phyloP scores from a whole-genome alignment of 2,329 filamentous ascomycete genomes.

The Septoria petroselini region DNA sequence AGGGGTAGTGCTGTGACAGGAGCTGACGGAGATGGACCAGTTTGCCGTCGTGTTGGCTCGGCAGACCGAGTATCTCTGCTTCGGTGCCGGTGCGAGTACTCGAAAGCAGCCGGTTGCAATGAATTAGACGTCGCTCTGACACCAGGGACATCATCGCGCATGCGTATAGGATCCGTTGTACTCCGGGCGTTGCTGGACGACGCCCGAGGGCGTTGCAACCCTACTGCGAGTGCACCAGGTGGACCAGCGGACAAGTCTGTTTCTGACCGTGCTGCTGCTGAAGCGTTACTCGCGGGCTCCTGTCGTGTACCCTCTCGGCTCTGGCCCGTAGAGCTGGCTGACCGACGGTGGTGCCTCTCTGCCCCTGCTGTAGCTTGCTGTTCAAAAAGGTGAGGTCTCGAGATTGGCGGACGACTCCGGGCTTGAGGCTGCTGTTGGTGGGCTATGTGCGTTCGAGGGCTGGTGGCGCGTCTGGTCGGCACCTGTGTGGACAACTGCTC shows the following conservation, averaged over 20 bases:
- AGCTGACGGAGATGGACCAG: not conserved
- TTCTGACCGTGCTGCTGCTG: constrained; percentile 59
- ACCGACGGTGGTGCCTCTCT: constrained; percentile 41
- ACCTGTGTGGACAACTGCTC: not conserved
- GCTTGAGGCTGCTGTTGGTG: constrained; percentile 32
- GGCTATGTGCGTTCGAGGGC: constrained; percentile 6
- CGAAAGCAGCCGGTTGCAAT: constrained; percentile 10
- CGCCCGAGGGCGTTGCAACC: constrained; percentile 34
- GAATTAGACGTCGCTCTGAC: constrained; percentile 23
- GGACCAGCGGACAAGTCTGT: constrained; percentile 56
- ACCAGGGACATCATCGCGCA: constrained; percentile 22
- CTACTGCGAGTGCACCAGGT: constrained; percentile 23
- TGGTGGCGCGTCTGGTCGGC: constrained; percentile 1
- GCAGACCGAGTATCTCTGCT: constrained; percentile 11
- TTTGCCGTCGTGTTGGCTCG: constrained; percentile 11
- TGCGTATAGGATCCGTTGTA: constrained; percentile 39
- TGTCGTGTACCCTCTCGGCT: constrained; percentile 10
- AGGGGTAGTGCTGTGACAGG: not conserved
- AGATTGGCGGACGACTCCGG: constrained; percentile 43
- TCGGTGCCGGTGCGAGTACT: constrained; percentile 1
- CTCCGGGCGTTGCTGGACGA: constrained; percentile 47
- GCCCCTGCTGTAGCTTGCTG: constrained; percentile 36
- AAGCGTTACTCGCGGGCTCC: constrained; percentile 24
- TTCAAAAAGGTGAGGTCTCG: constrained; percentile 47
- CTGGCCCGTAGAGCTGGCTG: constrained; percentile 42